Base-by-base conservation (phyloP, 1,284 basidiomycete genomes). In the Irpex sp. region DNA sequence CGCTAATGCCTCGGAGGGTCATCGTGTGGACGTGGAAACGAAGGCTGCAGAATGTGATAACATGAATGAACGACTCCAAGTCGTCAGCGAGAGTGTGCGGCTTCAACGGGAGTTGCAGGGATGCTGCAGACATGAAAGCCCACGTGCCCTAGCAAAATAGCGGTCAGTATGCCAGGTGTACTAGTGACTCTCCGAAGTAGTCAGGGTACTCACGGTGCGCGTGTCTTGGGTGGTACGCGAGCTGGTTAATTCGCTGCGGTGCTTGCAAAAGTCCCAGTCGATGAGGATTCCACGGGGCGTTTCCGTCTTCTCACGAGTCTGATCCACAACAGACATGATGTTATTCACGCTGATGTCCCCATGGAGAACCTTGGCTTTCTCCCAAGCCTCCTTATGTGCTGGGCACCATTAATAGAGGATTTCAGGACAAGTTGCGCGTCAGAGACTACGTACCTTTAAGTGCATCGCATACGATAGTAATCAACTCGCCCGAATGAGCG, bases 1-100 rank as follows among this genome's bases (percentile, higher is more conserved):
- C 33, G 3, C 23, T 18, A n/a, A 16, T 12, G n/a, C 33, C 18
- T 6, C 7, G 10, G 10, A 18, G 4, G 14, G 58, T 39, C 35
- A 59, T 39, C 4, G 12, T 42, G 37, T 60, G 58, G 14, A 2
- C 9, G 18, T 56, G 53, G 28, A 49, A 60, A 2, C 54, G 54
- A 16, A 60, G 59, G 14, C 47, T 33, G 21, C n/a, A 45, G n/a
- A 48, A 47, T 4, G 54, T 18, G 12, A 60, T 47, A 4, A 56
- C 59, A 18, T 60, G 37, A 8, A 60, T 37, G 42, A 60, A 60
- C 1, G 53, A 47, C 23, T 60, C 59, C 4, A 60, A 16, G 35
- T 60, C 59, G 39, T 60, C 59, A 12, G 59, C 59, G 23, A 60
- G 23, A 33, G 56, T 53, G 23, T 51, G 45, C 6, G 59, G 59